phyloP scores from a whole-genome alignment of 2,329 filamentous ascomycete species.

The Pseudogymnoascus sp. region DNA sequence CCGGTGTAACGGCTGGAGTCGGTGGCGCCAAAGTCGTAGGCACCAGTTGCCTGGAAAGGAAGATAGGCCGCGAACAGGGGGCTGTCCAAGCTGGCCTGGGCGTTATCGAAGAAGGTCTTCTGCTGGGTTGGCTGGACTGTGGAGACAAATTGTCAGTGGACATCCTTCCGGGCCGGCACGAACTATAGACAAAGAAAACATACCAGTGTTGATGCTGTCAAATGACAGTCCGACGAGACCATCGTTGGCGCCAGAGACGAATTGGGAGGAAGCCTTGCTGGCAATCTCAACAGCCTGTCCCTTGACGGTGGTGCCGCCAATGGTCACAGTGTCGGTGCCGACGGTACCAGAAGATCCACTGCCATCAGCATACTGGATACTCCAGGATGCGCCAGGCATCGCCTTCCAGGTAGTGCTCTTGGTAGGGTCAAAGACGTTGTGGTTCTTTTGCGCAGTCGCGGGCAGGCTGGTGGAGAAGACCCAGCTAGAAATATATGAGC shows the following conservation, averaged over 20 bases:
- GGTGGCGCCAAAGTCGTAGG: conserved; percentile 49
- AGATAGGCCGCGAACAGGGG: conserved; percentile 49
- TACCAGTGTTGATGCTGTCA: conserved; percentile 25
- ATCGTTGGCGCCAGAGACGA: conserved; percentile 32
- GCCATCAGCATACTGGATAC: conserved; percentile 29
- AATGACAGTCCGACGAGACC: conserved; percentile 54
- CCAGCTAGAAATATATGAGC: conserved; percentile 18
- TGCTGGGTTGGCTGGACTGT: conserved; percentile 20
- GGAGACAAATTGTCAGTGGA: not conserved
- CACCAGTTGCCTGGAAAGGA: conserved; percentile 36
- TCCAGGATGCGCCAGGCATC: conserved; percentile 22
- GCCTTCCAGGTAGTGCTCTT: conserved; percentile 21
- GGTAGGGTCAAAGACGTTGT: conserved; percentile 20
- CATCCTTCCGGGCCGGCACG: not conserved
- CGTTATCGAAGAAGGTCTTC: conserved; percentile 28
- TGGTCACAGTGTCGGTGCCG: conserved; percentile 27
- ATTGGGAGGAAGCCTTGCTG: conserved; percentile 22
- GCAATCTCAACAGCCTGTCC: conserved; percentile 27
- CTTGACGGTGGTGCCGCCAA: conserved; percentile 25
- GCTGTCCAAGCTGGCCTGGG: conserved; percentile 17
- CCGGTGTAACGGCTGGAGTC: conserved; percentile 44
- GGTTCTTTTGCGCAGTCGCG: conserved; percentile 14
- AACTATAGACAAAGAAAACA: not conserved
- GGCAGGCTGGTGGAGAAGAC: conserved; percentile 24
- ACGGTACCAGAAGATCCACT: conserved; percentile 26